Percentiles rank a stretch among this genome's conserved stretches.
These are phyloP conservation scores for Mortierella sp. DNA, from an alignment of 371 early-diverging fungal species.

Conservation along the genomic window DNA sequence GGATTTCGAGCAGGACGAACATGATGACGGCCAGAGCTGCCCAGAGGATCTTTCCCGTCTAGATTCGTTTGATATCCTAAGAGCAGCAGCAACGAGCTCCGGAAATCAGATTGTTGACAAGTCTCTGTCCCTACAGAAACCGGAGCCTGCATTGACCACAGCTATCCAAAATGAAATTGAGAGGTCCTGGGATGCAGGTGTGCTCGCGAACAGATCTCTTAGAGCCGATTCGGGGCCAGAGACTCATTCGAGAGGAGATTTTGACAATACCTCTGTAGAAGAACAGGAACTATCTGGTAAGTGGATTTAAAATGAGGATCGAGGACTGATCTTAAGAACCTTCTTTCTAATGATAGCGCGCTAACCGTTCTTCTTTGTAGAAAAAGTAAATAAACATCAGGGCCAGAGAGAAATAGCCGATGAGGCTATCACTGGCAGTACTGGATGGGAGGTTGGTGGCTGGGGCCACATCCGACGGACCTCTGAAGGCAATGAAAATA, in stretches of 20 bases:
- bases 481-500: slow-evolving; percentile 24
- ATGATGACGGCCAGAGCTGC: not conserved
- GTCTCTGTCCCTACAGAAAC: slow-evolving; percentile 10
- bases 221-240: not conserved
- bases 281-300: not conserved
- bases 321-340: too few relatives aligned
- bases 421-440: slow-evolving; percentile 17
- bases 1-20: slow-evolving; percentile 32
- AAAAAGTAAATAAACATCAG: too few relatives aligned
- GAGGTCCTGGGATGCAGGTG: not conserved
- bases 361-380: not conserved
- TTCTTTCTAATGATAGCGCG: too few relatives aligned
- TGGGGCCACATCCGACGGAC: slow-evolving; percentile 28
- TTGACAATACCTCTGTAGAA: not conserved
- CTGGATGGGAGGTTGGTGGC: slow-evolving; percentile 48
- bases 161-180: not conserved
- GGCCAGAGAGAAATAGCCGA: not conserved
- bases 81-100: not conserved
- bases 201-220: not conserved
- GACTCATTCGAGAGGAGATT: not conserved
- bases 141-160: slow-evolving; percentile 16
- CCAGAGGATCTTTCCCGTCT: slow-evolving; percentile 2
- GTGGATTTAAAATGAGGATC: not conserved
- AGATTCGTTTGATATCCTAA: slow-evolving; percentile 16
- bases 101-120: not conserved